Evolutionary conservation across 192 early-diverging fungal species (phyloP), one percentile per base, ranked within the genome.

Genomic region (Umbelopsis sp.): DNA sequence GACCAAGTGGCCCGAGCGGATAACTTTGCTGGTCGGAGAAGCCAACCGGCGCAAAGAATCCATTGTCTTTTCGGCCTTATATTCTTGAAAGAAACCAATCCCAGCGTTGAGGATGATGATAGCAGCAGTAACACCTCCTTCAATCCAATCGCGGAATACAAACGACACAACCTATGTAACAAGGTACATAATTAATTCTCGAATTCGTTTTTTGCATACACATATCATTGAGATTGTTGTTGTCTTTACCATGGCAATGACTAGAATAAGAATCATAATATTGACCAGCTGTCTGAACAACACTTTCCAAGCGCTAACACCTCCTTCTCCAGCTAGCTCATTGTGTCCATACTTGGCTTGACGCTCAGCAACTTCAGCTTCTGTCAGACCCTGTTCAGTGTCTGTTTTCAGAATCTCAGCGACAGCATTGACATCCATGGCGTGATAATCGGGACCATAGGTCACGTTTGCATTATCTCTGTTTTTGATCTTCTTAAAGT

Each of bases 41-140:
- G 90, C 87, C 82, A 98, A 86, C 46, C 92, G 90, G 49, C 94
- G 84, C 46, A 98, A 83, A 30, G 97, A 93, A 71, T 98, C 95
- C 89, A 98, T 88, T 11, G 97, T 95, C 67, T 94, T 93, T 71
- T 90, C 93, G 12, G 97, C 96, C 72, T 94, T 92, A 82, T 90
- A 98, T 77, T 99, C 97, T 82, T 99, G 97, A 3, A 89, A 81
- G 71, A 98, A 97, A 10, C 97, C 97, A 71, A 99, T 94, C 35
- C 89, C 71, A 23, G 94, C 87, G 80, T 98, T 98, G 49, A 97
- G 74, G 20, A 90, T 77, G 46, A 97, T 93, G 37, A 98, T 91
- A 49, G 92, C 83, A 22, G 87, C 74, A 46, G 95, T 87, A 37
- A 98, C 91, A 53, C 85, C 89, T 37, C 88, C 91, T 85, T 91